Evolutionary conservation across 2,329 filamentous ascomycete species (phyloP).

Genomic region (Colletotrichum chrysophilum): DNA sequence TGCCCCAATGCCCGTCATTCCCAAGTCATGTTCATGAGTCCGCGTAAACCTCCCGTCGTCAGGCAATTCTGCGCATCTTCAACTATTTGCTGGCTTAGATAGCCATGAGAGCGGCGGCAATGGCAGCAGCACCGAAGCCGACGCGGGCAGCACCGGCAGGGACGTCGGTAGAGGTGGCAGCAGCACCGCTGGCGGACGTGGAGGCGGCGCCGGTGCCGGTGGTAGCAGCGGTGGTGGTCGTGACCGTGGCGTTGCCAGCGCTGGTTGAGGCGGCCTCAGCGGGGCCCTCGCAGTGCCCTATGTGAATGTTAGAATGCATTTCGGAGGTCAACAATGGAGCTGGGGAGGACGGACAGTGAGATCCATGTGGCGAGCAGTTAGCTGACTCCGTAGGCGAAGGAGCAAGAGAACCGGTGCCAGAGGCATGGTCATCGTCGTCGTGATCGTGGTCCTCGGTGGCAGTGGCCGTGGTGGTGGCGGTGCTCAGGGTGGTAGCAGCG

Average conservation of each 20-base stretch:
- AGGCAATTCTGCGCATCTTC: neutral
- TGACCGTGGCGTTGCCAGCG: neutral
- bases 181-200: constrained; percentile 36
- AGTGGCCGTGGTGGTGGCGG: neutral
- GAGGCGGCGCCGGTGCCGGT: constrained; percentile 41
- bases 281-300: constrained; percentile 16
- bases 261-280: neutral
- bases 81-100: neutral
- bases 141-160: constrained; percentile 9
- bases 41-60: too few species aligned
- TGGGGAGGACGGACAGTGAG: too few species aligned
- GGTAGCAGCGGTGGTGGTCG: neutral
- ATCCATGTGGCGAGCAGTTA: too few species aligned
- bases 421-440: constrained; percentile 5
- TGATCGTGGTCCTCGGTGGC: neutral
- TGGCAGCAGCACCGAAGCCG: constrained; percentile 9
- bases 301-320: too few species aligned
- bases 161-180: constrained; percentile 8
- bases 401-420: constrained; percentile 26
- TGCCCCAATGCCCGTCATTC: neutral
- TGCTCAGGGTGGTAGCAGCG: neutral
- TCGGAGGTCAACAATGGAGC: too few species aligned
- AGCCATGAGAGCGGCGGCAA: constrained; percentile 14
- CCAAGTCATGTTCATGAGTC: neutral
- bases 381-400: constrained; percentile 34